Conservation (phyloP, 352 stramenopile species). For the Thraustochytrium striatum region DNA sequence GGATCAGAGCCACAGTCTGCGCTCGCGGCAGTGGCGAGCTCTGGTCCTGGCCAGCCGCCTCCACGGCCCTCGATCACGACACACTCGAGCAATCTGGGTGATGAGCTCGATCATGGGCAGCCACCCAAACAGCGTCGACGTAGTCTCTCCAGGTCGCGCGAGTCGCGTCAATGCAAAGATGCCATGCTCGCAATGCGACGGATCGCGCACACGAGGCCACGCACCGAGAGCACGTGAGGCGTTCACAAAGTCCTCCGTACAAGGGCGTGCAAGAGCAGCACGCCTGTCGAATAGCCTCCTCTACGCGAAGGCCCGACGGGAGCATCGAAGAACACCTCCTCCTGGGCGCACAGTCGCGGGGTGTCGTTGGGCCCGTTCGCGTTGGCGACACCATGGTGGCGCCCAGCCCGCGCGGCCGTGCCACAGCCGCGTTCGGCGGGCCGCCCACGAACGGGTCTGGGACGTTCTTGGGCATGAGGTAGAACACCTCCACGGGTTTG, state of each 20-base stretch:
- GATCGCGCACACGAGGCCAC: background rate
- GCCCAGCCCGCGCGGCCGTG: constrained; percentile 33
- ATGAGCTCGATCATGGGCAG: constrained; percentile 24
- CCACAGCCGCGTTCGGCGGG: constrained; percentile 24
- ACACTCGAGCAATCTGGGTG: background rate
- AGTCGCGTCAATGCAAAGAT: constrained; percentile 44
- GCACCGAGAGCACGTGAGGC: background rate
- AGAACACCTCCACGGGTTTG: constrained; percentile 44
- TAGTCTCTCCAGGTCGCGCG: constrained; percentile 22
- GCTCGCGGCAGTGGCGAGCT: background rate
- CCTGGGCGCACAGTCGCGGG: constrained; percentile 7
- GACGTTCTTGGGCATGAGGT: constrained; percentile 45
- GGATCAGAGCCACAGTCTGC: background rate
- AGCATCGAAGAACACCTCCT: constrained; percentile 19
- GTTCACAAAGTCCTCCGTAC: constrained; percentile 2
- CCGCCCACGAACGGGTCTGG: constrained; percentile 28
- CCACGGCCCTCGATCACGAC: background rate
- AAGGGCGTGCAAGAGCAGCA: constrained; percentile 28
- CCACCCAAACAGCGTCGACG: constrained; percentile 24
- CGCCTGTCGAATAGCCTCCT: constrained; percentile 15
- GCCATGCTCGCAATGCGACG: constrained; percentile 31
- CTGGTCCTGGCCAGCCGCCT: background rate
- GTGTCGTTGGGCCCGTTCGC: background rate
- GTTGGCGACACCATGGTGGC: constrained; percentile 24
- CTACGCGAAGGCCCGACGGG: constrained; percentile 1